Evolutionary conservation across 2,329 filamentous ascomycete species (phyloP).

Genomic region (Dactylellina parvicollis): DNA sequence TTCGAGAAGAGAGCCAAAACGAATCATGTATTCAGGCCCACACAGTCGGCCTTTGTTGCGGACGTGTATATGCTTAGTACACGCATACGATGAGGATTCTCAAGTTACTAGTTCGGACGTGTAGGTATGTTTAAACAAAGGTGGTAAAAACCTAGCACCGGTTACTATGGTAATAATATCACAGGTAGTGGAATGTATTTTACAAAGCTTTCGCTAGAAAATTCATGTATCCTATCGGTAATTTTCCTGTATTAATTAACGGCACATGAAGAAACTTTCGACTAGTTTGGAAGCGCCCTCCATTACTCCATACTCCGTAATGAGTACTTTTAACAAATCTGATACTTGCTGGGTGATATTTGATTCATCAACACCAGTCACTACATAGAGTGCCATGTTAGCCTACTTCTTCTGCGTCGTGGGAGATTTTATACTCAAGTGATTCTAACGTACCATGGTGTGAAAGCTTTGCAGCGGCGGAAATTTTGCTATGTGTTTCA

Average conservation of each 20-base stretch:
- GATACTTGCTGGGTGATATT: conserved; percentile 26
- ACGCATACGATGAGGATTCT: no score
- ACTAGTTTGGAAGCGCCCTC: conserved; percentile 33
- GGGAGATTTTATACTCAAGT: not conserved
- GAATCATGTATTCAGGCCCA: no score
- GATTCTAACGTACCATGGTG: conserved; percentile 8
- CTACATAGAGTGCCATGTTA: not conserved
- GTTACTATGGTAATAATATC: no score
- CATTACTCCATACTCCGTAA: conserved; percentile 31
- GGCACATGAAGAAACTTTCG: conserved; percentile 6
- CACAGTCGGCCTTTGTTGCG: no score
- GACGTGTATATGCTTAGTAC: no score
- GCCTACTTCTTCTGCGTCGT: not conserved
- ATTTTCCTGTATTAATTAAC: not conserved
- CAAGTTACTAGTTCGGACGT: no score
- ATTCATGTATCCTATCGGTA: no score
- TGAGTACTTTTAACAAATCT: conserved; percentile 28
- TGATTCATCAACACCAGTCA: conserved; percentile 11
- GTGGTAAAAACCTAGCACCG: no score
- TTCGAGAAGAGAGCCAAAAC: no score
- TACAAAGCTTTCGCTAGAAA: no score
- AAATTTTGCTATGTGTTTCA: conserved; percentile 25
- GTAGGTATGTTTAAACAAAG: no score
- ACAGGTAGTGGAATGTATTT: no score
- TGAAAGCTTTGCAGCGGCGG: conserved; percentile 9